Conservation (phyloP, 1,139 yeast genomes). For the Kodamaea derodonti region DNA sequence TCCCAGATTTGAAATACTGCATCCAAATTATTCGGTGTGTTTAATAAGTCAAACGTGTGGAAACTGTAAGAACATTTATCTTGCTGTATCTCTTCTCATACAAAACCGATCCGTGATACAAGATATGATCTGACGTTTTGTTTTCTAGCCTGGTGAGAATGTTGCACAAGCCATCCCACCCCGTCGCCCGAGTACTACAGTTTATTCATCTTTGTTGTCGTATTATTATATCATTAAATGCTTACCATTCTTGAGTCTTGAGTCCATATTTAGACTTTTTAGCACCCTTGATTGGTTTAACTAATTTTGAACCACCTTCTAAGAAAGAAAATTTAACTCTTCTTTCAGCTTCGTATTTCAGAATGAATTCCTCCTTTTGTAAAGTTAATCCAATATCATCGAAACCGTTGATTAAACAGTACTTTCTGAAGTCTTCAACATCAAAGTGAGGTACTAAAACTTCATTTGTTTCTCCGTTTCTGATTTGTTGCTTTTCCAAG, state of each 20-base stretch:
- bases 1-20: no score
- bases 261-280: constrained; percentile 69
- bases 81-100: no score
- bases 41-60: no score
- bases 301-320: constrained; percentile 74
- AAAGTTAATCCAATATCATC: constrained; percentile 96
- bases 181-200: no score
- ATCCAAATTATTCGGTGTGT: no score
- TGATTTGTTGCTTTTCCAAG: constrained; percentile 79
- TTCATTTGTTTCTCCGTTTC: constrained; percentile 60
- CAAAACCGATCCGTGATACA: no score
- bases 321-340: constrained; percentile 80
- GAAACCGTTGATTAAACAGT: constrained; percentile 88
- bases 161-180: no score
- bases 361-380: constrained; percentile 78
- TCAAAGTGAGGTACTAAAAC: constrained; percentile 80
- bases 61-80: no score
- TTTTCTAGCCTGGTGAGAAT: no score
- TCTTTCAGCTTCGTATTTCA: constrained; percentile 71
- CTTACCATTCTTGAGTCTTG: constrained; percentile 78
- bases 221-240: no score
- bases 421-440: constrained; percentile 88
- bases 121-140: no score
- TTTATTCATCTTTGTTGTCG: no score
- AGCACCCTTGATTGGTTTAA: constrained; percentile 65